Percentiles rank a stretch among this genome's conserved stretches.
Conservation (phyloP, 2,329 filamentous ascomycete genomes). For the Alternaria angustiovoidea region DNA sequence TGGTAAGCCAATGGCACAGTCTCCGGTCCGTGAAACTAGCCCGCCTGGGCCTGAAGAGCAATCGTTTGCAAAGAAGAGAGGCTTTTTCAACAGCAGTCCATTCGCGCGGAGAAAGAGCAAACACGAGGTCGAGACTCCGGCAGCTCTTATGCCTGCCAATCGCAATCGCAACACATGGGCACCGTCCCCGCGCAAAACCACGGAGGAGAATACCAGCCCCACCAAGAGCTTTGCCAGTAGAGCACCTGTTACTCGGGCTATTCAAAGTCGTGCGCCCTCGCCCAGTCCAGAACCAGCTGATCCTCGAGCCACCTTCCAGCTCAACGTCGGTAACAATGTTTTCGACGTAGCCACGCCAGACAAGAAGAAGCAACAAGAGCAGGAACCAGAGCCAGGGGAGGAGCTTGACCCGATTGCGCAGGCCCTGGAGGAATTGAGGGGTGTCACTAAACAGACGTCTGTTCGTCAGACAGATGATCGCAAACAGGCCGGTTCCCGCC, state of each 20-base stretch:
- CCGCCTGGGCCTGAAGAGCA: slow-evolving; percentile 42
- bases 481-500: slow-evolving; percentile 81
- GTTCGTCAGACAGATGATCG: slow-evolving; percentile 76
- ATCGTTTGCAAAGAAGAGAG: slow-evolving; percentile 74
- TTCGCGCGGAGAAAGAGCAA: slow-evolving; percentile 90
- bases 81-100: slow-evolving; percentile 92
- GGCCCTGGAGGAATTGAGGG: slow-evolving; percentile 91
- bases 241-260: slow-evolving; percentile 28
- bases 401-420: slow-evolving; percentile 88
- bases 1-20: slow-evolving; percentile 61
- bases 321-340: slow-evolving; percentile 95
- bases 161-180: slow-evolving; percentile 64
- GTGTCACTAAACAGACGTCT: slow-evolving; percentile 80
- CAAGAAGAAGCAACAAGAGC: slow-evolving; percentile 56
- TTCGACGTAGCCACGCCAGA: slow-evolving; percentile 89
- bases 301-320: slow-evolving; percentile 87
- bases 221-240: slow-evolving; percentile 51
- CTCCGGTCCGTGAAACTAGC: slow-evolving; percentile 31
- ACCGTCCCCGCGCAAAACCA: slow-evolving; percentile 50
- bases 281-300: slow-evolving; percentile 80
- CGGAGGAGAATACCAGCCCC: slow-evolving; percentile 55
- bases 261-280: slow-evolving; percentile 45
- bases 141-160: slow-evolving; percentile 38
- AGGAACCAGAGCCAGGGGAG: slow-evolving; percentile 57
- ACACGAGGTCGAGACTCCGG: slow-evolving; percentile 71